Base-by-base conservation (phyloP, 257 asterid species). In the Solanum clarkiae region DNA sequence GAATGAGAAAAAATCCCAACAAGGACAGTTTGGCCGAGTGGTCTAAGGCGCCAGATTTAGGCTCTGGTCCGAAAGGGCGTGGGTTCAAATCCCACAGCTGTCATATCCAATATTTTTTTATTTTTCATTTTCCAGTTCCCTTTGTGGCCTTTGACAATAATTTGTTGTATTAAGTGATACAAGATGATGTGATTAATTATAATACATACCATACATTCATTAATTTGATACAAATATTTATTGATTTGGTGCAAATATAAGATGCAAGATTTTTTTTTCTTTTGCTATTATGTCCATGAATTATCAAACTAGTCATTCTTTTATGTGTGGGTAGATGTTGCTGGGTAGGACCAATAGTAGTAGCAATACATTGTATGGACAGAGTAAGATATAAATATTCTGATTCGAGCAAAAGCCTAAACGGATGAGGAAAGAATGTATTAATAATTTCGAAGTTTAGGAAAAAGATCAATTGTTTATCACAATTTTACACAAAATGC, bases 31-130 rank as follows among this genome's bases (percentile, higher is more conserved):
- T 96, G 98, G 98, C 98, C 99, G 99, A 95, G 98, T 95, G 98
- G 98, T 96, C 97, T 96, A 96, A 96, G 98, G 97, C 98, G 99
- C 97, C 98, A 92, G 97, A 94, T 95, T 95, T 94, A 96, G 97
- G 98, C 98, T 93, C 96, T 94, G 96, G 98, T 93, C 98, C 98
- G 98, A 90, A 94, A 96, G 98, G 99, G 98, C 98, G 98, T 96
- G 98, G 97, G 98, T 96, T 94, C 98, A 96, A 96, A 94, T 94
- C 98, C 98, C 98, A 96, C 97, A 92, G 98, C 97, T 92, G 97
- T 93, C 98, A 75, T 3, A 32, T 32, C 36, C 16, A 2, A 8
- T 57, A 1, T 4, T 3, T 8, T 57, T 57, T 57, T 18, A 18
- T 57, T 57, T 57, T 51, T 36, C 42, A 36, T 4, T 36, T 36